Evolutionary conservation across 257 asterid genomes (phyloP), one percentile per base, ranked within the genome.

Genomic region (Fraxinus quadrangulata): DNA sequence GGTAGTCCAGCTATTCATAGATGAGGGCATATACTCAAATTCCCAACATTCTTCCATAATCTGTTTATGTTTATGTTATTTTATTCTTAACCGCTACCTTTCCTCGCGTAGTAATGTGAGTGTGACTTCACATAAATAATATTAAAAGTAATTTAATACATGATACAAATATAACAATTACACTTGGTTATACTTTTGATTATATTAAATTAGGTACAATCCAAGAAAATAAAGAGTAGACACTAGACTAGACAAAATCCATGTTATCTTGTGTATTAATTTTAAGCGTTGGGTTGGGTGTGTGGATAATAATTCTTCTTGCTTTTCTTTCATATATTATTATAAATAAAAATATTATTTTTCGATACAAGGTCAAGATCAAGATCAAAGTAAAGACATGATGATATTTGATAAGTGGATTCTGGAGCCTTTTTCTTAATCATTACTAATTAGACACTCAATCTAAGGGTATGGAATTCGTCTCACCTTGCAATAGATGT

Each of bases 21-120:
- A 79, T 56, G n/a, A 61, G 81, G 76, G 67, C 67, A 69, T 67
- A 69, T 67, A 67, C 69, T 84, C 83, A 81, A 59, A 77, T 73
- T 71, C 76, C 82, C 45, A 74, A 75, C 80, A 87, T 51, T 75
- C 90, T 77, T 82, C 86, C 83, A 84, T 81, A 68, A 67, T 61
- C 67, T 61, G 28, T 8, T 59, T n/a, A 23, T 51, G 63, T 54
- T 54, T 54, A 63, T 11, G 68, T 26, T 63, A 63, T 24, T 9
- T 28, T 39, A 47, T 59, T 39, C 76, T 76, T 77, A 67, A 78
- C 81, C 70, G 72, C 67, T 51, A 70, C 31, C 34, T 63, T 63
- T 63, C 68, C 34, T 71, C 49, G 21, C 37, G 4, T 21, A 40
- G 23, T 54, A 39, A 39, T 39, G 9, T 1, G 45, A 39, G 45